A percentile compares a stretch with the other conserved stretches of the same genome.
Evolutionary conservation across 164 flowering plant species (phyloP).

Genomic region (Chimonanthus praecox): DNA sequence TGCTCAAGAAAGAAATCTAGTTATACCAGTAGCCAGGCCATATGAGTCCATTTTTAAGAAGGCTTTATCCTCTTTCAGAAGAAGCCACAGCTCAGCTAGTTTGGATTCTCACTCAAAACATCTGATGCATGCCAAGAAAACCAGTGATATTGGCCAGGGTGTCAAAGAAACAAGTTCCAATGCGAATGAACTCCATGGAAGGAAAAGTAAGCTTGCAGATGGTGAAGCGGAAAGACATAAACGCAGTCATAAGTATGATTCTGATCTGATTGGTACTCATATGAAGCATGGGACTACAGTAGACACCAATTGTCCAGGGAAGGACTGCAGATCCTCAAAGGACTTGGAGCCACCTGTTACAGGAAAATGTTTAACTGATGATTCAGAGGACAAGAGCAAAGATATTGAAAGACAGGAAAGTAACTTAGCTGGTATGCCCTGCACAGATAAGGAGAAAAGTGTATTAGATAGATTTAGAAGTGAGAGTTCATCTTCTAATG

Average conservation of each 20-base stretch:
- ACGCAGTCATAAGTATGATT: conserved; percentile 1
- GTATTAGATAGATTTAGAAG: conserved; percentile 11
- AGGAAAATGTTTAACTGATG: conserved; percentile 4
- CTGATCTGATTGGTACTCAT: conserved; percentile 4
- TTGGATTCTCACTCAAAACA: conserved; percentile 15
- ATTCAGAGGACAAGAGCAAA: conserved; percentile 8
- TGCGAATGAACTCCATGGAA: conserved; percentile 15
- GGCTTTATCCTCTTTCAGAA: conserved; percentile 14
- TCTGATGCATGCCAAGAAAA: conserved; percentile 21
- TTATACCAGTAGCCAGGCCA: conserved; percentile 49
- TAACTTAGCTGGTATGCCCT: conserved; percentile 2
- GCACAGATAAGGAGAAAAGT: conserved; percentile 12
- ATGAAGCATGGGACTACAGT: conserved; percentile 4
- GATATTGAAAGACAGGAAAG: conserved; percentile 14
- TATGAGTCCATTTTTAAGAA: conserved; percentile 42
- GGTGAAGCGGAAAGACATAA: neutral
- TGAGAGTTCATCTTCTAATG: conserved; percentile 6
- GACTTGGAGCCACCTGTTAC: conserved; percentile 9
- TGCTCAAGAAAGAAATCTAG: conserved; percentile 65
- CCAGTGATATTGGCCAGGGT: conserved; percentile 11
- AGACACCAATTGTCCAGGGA: conserved; percentile 7
- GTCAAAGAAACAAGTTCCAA: conserved; percentile 11
- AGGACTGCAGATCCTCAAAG: conserved; percentile 14
- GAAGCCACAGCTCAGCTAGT: conserved; percentile 3
- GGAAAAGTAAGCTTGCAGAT: conserved; percentile 13